Conservation (phyloP, 1,139 yeast genomes). For the Candida glucosophila region DNA sequence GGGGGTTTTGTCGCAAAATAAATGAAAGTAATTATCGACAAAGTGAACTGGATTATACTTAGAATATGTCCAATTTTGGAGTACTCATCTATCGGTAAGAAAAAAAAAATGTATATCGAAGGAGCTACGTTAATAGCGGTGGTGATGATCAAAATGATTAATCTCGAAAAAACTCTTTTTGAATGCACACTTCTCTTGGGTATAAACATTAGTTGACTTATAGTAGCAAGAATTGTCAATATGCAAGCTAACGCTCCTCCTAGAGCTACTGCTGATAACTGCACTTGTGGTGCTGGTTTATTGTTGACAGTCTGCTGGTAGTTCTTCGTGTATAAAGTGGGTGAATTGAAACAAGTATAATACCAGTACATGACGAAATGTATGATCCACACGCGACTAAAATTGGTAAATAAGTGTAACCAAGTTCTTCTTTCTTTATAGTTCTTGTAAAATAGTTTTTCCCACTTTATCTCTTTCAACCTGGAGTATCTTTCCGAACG, state of each 20-base stretch:
- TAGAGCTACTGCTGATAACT: conserved; percentile 54
- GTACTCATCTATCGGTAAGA: conserved; percentile 42
- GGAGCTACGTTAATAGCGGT: conserved; percentile 49
- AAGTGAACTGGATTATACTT: conserved; percentile 48
- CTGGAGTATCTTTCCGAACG: conserved; percentile 35
- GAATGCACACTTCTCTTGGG: conserved; percentile 69
- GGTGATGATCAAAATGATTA: conserved; percentile 34
- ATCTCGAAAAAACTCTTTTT: conserved; percentile 35
- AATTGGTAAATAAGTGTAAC: conserved; percentile 49
- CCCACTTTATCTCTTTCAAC: conserved; percentile 54
- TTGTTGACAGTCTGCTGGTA: conserved; percentile 52
- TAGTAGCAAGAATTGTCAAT: conserved; percentile 52
- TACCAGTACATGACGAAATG: conserved; percentile 56
- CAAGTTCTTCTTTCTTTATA: conserved; percentile 59
- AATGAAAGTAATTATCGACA: conserved; percentile 53
- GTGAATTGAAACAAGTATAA: conserved; percentile 45
- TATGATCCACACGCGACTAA: conserved; percentile 55
- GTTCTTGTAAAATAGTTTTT: conserved; percentile 58
- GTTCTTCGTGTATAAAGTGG: conserved; percentile 50
- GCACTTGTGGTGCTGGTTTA: conserved; percentile 57
- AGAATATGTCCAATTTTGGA: conserved; percentile 42
- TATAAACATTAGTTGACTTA: conserved; percentile 56
- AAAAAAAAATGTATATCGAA: conserved; percentile 49
- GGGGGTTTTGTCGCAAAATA: conserved; percentile 51
- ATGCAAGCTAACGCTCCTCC: conserved; percentile 69